These are phyloP conservation scores for Eremothecium coryli DNA, from an alignment of 1,139 yeast genomes.

Conservation along the genomic window DNA sequence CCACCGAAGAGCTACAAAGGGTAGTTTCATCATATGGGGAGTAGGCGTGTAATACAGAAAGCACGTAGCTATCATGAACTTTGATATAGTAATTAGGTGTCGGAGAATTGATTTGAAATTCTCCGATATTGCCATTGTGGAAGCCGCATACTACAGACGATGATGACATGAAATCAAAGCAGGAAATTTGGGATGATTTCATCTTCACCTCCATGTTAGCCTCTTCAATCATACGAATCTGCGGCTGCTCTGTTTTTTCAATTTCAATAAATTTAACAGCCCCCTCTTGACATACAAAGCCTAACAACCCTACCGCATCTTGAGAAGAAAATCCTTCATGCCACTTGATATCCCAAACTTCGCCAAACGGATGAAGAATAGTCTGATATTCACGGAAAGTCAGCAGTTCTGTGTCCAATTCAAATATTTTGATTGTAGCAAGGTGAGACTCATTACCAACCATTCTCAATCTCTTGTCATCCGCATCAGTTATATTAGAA, in stretches of 20 bases:
- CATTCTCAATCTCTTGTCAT: slow-evolving; percentile 28
- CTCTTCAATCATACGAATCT: slow-evolving; percentile 25
- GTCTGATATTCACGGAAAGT: slow-evolving; percentile 29
- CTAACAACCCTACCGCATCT: slow-evolving; percentile 35
- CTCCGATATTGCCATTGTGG: slow-evolving; percentile 57
- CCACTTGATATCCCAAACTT: slow-evolving; percentile 47
- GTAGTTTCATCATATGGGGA: slow-evolving; percentile 35
- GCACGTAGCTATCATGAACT: slow-evolving; percentile 44
- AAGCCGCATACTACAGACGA: slow-evolving; percentile 52
- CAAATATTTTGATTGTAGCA: slow-evolving; percentile 43
- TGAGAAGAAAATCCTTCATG: slow-evolving; percentile 32
- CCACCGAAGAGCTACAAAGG: slow-evolving; percentile 42
- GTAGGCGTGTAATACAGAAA: slow-evolving; percentile 37
- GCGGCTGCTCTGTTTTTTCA: slow-evolving; percentile 16
- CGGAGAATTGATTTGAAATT: slow-evolving; percentile 38
- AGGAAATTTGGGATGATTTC: slow-evolving; percentile 35
- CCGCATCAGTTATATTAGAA: slow-evolving; percentile 31
- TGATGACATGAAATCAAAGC: slow-evolving; percentile 47
- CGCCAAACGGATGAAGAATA: slow-evolving; percentile 44
- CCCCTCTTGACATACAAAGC: slow-evolving; percentile 59
- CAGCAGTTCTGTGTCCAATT: slow-evolving; percentile 31
- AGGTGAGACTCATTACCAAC: slow-evolving; percentile 33
- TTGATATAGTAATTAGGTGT: slow-evolving; percentile 43
- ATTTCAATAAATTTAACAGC: slow-evolving; percentile 45
- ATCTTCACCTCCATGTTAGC: slow-evolving; percentile 25